Evolutionary conservation across 148 eudicot species (phyloP), one percentile per base, ranked within the genome.

Genomic region (Talinum fruticosum): DNA sequence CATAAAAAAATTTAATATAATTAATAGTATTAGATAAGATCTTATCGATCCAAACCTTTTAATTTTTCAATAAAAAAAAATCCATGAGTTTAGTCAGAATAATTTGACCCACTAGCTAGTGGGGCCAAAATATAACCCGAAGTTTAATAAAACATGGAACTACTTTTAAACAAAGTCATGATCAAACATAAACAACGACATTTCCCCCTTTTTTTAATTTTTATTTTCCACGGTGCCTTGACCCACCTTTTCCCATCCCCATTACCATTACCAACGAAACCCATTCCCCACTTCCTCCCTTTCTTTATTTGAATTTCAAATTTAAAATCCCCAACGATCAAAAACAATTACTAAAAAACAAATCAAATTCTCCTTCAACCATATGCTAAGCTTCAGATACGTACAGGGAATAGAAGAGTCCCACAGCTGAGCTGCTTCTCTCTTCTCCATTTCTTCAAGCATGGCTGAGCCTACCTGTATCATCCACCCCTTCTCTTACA

Each of bases 401-500:
- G 19, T 24, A 59, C 47, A 70, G 57, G 34, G 69, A 75, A 72
- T 21, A 68, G 36, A 67, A 59, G 66, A 54, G 75, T 64, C 47
- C 23, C 66, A 32, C 37, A 35, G 33, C n/a, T n/a, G n/a, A n/a
- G n/a, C n/a, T n/a, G n/a, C n/a, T n/a, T 23, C 65, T 12, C 37
- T 10, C 80, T 45, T 69, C 73, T 49, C 19, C 66, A 73, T 38
- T 44, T 77, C 23, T 30, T 1, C 16, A 26, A 49, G 57, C 61
- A 87, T 90, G 94, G 90, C 84, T 51, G 90, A 90, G 21, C 61
- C 92, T 57, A 73, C 92, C 47, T 90, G 92, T 86, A 68, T 90
- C 26, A 38, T 89, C 83, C 85, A 76, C 76, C 80, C 91, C 26
- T 85, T 87, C 79, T 84, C 94, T 66, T 84, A 81, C 80, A 66